Conservation (phyloP, 2,329 filamentous ascomycete species). For the Berkeleyomyces rouxiae region DNA sequence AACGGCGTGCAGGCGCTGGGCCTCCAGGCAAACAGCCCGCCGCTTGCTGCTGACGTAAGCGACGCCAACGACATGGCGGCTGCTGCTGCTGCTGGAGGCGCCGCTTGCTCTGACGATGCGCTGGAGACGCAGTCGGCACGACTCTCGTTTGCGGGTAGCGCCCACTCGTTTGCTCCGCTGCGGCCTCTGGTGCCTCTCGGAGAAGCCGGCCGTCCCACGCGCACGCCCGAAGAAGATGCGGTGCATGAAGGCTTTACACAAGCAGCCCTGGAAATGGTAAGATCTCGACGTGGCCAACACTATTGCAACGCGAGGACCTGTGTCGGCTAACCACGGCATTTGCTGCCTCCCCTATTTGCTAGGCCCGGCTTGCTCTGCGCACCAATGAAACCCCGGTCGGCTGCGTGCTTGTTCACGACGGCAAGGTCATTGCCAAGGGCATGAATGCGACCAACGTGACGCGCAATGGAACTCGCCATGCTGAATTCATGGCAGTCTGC, state of each 20-base stretch:
- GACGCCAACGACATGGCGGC: neutral
- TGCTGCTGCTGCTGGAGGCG: neutral
- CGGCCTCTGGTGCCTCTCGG: constrained; percentile 13
- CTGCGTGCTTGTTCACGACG: constrained; percentile 75
- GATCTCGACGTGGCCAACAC: constrained; percentile 16
- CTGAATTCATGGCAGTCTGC: constrained; percentile 77
- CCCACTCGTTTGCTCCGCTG: constrained; percentile 12
- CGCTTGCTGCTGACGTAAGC: neutral
- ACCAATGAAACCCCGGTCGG: constrained; percentile 92
- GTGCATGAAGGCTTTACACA: constrained; percentile 53
- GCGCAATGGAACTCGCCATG: constrained; percentile 81
- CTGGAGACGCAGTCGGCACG: constrained; percentile 4
- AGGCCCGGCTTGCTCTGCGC: constrained; percentile 72
- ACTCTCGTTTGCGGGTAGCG: constrained; percentile 11
- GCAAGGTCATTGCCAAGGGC: constrained; percentile 65
- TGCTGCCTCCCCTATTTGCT: neutral
- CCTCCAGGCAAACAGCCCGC: neutral
- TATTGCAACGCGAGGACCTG: neutral
- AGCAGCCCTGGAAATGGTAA: constrained; percentile 73
- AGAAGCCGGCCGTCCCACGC: constrained; percentile 12
- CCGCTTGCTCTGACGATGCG: constrained; percentile 1
- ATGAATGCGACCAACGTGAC: constrained; percentile 96
- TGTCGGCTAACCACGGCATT: neutral
- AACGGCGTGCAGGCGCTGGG: neutral
- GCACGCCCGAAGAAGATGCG: constrained; percentile 21